Base-by-base conservation (phyloP, 2,329 filamentous ascomycete genomes). In the Capronia americana region DNA sequence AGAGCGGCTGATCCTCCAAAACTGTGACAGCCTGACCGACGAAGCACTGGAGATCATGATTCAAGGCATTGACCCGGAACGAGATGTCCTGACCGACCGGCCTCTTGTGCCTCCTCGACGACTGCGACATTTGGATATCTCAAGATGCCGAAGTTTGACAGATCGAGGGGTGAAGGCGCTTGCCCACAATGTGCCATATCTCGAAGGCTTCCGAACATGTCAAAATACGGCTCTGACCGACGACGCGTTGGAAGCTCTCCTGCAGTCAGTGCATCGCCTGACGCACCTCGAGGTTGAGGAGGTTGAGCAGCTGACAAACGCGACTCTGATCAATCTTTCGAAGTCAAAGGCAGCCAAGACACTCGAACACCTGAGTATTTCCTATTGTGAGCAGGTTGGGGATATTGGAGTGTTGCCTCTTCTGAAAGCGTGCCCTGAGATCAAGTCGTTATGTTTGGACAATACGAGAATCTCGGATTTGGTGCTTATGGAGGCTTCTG, bases 201-300 rank as follows among this genome's bases (percentile, higher is more conserved):
- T 98, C 0, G 89, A 97, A 79, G 92, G 92, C 0, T 84, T 99
- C 2, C 91, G 94, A 71, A 84, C 98, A 1, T 92, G 89, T 5
- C 91, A 92, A 67, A 93, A 93, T 74, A 83, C 83, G n/a, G 81
- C 85, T 12, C 78, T 98, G 58, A 91, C 88, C 0, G 92, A 97
- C 73, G 84, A 84, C 0, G 88, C 90, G 0, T 82, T 99, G 24
- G 86, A 87, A 55, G 85, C 87, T 1, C 83, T 98, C 23, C 80
- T 98, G 2, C 88, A 88, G 4, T 92, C 92, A 0, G 87, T 91
- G 0, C 91, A 92, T 0, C 84, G 86, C 4, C 85, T 99, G 20
- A 93, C 92, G 0, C 92, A 96, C 75, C 83, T 99, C 50, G 95
- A 98, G 71, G 81, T 98, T 2, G 95, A 99, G 78, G 93, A 97